Evolutionary conservation across 768 basidiomycete genomes (phyloP).

Genomic region (Termitomyces sp.): DNA sequence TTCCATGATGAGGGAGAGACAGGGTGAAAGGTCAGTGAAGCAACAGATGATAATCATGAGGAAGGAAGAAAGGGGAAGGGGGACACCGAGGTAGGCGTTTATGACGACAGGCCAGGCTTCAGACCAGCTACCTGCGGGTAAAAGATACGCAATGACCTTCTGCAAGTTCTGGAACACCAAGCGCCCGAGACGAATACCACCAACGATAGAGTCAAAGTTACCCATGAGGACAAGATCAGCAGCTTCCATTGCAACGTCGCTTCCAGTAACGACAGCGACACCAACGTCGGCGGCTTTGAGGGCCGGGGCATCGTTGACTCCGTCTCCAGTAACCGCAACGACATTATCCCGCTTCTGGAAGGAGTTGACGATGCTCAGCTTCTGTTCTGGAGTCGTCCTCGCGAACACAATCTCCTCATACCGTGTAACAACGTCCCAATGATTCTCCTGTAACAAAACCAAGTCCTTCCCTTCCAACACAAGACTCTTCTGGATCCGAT

Average conservation of each 20-base stretch:
- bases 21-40: not conserved
- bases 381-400: conserved; percentile 55
- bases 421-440: conserved; percentile 37
- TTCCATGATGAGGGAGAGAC: not conserved
- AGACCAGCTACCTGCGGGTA: not conserved
- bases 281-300: not conserved
- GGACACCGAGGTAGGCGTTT: not conserved
- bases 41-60: not conserved
- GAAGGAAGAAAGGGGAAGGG: not conserved
- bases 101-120: not conserved
- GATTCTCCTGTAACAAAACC: conserved; percentile 25
- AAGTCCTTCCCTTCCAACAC: conserved; percentile 44
- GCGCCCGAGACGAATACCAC: not conserved
- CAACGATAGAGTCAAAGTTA: not conserved
- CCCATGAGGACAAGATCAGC: not conserved
- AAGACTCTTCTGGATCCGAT: conserved; percentile 31
- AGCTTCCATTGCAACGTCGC: not conserved
- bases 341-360: not conserved
- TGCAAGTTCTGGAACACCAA: not conserved
- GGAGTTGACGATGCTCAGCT: conserved; percentile 19
- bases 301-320: not conserved
- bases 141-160: not conserved
- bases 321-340: not conserved
- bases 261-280: not conserved
- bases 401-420: conserved; percentile 48